These are phyloP conservation scores for Epithemia pelagica DNA, from an alignment of 108 stramenopile genomes.

Conservation along the genomic window DNA sequence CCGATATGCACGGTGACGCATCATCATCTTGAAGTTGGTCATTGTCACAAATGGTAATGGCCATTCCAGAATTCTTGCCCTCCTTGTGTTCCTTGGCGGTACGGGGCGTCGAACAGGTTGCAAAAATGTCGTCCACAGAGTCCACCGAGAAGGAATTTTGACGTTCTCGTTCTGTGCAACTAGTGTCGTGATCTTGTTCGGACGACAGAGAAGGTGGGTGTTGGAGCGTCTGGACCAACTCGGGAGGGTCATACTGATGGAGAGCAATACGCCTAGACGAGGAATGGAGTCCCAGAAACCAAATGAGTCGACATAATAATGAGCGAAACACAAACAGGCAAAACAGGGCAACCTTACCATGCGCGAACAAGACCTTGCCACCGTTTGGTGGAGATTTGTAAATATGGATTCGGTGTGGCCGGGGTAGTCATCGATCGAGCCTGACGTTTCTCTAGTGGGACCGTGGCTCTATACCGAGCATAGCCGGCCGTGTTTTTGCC, in stretches of 20 bases:
- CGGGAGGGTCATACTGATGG: slow-evolving; percentile 72
- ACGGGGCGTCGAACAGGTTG: neutral
- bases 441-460: slow-evolving; percentile 56
- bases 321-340: slow-evolving; percentile 1
- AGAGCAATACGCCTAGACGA: slow-evolving; percentile 48
- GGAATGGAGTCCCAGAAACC: slow-evolving; percentile 5
- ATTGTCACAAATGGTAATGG: neutral
- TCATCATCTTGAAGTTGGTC: neutral
- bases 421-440: slow-evolving; percentile 57
- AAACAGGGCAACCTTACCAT: slow-evolving; percentile 41
- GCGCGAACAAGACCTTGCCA: slow-evolving; percentile 74
- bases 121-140: neutral
- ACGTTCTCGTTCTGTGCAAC: no score
- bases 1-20: neutral
- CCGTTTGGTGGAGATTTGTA: slow-evolving; percentile 65
- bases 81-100: neutral
- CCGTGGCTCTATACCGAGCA: slow-evolving; percentile 49
- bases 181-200: no score
- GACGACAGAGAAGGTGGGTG: neutral
- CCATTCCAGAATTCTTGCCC: no score
- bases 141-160: no score
- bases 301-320: neutral
- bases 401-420: slow-evolving; percentile 63
- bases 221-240: slow-evolving; percentile 19
- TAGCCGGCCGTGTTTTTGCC: slow-evolving; percentile 84